phyloP scores from a whole-genome alignment of 2,329 filamentous ascomycete genomes.

The Colletotrichum sp. region DNA sequence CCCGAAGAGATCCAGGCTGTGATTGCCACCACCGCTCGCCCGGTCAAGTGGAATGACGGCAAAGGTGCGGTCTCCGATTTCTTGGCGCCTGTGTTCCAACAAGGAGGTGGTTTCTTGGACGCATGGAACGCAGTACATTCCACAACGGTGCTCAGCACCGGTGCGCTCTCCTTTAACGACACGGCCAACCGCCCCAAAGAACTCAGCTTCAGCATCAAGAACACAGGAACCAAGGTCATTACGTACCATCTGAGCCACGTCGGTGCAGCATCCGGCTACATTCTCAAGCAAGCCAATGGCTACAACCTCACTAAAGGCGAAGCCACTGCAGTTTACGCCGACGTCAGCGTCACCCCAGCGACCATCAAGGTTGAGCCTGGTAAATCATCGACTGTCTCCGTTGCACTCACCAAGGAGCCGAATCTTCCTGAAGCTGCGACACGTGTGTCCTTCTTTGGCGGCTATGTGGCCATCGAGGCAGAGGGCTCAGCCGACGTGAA shows the following conservation, averaged over 20 bases:
- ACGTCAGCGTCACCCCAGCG: background rate
- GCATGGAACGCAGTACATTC: constrained; percentile 39
- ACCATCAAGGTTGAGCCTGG: constrained; percentile 24
- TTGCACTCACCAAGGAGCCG: constrained; percentile 16
- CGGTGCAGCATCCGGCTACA: constrained; percentile 35
- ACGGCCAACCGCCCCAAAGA: constrained; percentile 36
- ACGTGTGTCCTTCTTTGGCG: constrained; percentile 31
- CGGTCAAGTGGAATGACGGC: constrained; percentile 25
- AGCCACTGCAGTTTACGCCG: background rate
- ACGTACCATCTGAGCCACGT: constrained; percentile 36
- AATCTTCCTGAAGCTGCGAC: constrained; percentile 15
- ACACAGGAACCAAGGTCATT: constrained; percentile 32
- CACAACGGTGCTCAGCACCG: constrained; percentile 33
- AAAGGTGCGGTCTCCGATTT: background rate
- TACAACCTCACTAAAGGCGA: background rate
- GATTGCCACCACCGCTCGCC: constrained; percentile 28
- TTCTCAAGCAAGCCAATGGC: constrained; percentile 17
- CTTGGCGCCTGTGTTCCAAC: constrained; percentile 37
- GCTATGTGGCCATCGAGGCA: constrained; percentile 29
- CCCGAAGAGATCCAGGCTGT: constrained; percentile 23
- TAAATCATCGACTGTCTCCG: constrained; percentile 15
- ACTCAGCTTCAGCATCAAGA: constrained; percentile 38
- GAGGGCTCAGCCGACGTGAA: background rate
- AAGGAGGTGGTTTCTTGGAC: constrained; percentile 42
- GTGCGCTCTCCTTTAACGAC: constrained; percentile 43